These are phyloP conservation scores for Pythium volutum DNA, from an alignment of 352 stramenopile species.

Conservation along the genomic window DNA sequence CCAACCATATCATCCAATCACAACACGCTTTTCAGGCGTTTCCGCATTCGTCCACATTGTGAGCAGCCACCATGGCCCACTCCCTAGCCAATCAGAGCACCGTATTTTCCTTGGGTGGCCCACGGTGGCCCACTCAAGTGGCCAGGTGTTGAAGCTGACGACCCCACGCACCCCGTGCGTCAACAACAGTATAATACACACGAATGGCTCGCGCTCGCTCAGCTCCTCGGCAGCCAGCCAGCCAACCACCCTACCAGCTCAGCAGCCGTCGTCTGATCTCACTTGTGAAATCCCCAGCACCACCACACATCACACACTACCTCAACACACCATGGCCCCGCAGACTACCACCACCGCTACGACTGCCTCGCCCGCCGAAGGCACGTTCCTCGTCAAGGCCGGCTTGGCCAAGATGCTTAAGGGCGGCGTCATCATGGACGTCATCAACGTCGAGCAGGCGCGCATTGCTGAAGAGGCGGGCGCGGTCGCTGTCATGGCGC, in stretches of 20 bases:
- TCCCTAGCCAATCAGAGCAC: conserved; percentile 17
- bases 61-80: neutral
- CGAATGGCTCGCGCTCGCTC: neutral
- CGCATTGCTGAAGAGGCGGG: conserved; percentile 97
- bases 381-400: conserved; percentile 92
- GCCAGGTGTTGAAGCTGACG: conserved; percentile 25
- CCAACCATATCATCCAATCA: conserved; percentile 15
- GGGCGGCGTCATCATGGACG: conserved; percentile 98
- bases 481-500: conserved; percentile 97
- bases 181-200: too few species aligned
- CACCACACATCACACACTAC: conserved; percentile 4
- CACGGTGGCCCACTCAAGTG: conserved; percentile 24
- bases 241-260: too few species aligned
- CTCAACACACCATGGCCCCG: conserved; percentile 25
- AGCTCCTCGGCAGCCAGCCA: neutral
- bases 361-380: conserved; percentile 46
- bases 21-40: neutral
- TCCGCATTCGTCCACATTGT: conserved; percentile 17
- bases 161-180: conserved; percentile 25
- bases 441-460: conserved; percentile 90
- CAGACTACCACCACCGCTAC: conserved; percentile 23
- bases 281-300: conserved; percentile 20
- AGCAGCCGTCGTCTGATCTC: neutral
- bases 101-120: conserved; percentile 11
- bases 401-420: conserved; percentile 98